Base-by-base conservation (phyloP, 495 filamentous ascomycete species). In the Podospora australis region DNA sequence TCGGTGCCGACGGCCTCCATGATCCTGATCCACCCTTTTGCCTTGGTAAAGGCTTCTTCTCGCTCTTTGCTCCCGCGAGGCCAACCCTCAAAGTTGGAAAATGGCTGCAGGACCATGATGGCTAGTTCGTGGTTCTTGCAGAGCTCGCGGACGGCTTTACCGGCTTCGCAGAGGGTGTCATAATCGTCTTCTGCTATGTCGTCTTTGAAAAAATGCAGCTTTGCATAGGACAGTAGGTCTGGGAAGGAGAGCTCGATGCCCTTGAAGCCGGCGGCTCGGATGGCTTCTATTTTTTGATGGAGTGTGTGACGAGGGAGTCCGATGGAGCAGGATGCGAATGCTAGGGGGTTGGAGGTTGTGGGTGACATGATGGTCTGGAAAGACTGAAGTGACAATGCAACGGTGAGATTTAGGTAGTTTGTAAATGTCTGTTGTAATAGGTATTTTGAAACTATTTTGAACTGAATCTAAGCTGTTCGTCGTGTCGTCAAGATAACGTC, bases 11-110 rank as follows among this genome's bases (percentile, higher is more conserved):
- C 68, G 11, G 78, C 78, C 35, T 83, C 67, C 85, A 91, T 89
- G 30, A 91, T 78, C 35, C 70, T 59, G 47, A 87, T 82, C 86
- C 85, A 91, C 0, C 81, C 82, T 6, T 66, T 63, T 0, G 83
- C 86, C 30, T 81, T 70, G 5, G 61, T 58, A 50, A 88, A 87
- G 0, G 83, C 87, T 39, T 86, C 80, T 21, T 79, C 68, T 16
- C 83, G 62, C 60, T 83, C 78, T 3, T 57, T 47, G 5, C 74
- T 53, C 0, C 69, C 81, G 17, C 70, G 69, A 2, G 70, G 64
- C 84, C 86, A 92, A 5, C 87, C 87, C 55, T 94, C 87, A 54
- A 90, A 89, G 48, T 89, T 85, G 6, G 80, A 65, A 56, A 90
- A 90, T 0, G 87, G 86, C 56, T 91, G 87, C 8, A 94, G 63